Evolutionary conservation across 345 rosid genomes (phyloP), one percentile per base, ranked within the genome.

Genomic region (Trapa bicornis): DNA sequence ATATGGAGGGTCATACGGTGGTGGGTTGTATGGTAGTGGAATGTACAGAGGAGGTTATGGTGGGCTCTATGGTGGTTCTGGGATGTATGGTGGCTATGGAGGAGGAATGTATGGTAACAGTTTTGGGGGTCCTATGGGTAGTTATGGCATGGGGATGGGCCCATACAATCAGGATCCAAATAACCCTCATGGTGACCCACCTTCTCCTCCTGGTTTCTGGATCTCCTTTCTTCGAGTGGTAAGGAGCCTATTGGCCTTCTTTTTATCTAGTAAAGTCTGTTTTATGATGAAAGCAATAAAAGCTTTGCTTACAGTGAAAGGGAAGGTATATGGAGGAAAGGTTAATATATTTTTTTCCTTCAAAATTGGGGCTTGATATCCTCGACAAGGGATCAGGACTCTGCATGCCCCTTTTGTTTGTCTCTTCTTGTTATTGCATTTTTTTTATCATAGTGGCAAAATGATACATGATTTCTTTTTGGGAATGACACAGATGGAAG

Each of bases 161-260:
- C 96, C 89, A 43, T 84, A 84, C 70, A 97, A 96, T 74, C 97
- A 89, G 81, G 97, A 88, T 82, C 96, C 91, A 2, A 93, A 90
- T 69, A 84, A 91, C 79, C 97, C 97, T 63, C 81, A 65, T 75
- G 93, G 88, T 57, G 80, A 75, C 72, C 96, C 97, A 38, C 71
- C 97, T 42, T 83, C 94, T 66, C 97, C 99, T n/a, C 99, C 99
- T 33, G 88, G 99, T 65, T 91, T 95, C 73, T 95, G 99, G 99
- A 84, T 95, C 68, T 91, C 97, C 67, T 91, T 95, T 75, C 91
- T 91, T 65, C 85, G 79, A 2, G 96, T 91, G 93, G 99, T 95
- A 78, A 76, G 80, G 33, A 48, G 67, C 61, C 61, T 50, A 64
- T 42, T 4, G 35, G 1, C 58, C 61, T 56, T 29, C 16, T 56